Percentiles rank a stretch among this genome's conserved stretches.
These are phyloP conservation scores for Penicillium glabrum DNA, from an alignment of 2,329 filamentous ascomycete genomes.

Conservation along the genomic window DNA sequence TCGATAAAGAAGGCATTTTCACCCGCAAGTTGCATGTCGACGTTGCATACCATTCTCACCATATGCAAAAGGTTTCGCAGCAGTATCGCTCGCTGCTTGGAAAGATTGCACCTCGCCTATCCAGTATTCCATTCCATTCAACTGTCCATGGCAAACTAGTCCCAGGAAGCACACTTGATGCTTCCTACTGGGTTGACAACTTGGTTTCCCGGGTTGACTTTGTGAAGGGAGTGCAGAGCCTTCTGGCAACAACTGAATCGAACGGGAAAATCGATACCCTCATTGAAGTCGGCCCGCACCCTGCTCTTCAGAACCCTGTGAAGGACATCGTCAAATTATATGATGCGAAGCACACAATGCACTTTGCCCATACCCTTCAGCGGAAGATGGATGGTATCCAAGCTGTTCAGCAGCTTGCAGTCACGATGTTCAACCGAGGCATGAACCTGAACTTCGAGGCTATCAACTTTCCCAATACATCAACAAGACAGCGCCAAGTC, in stretches of 20 bases:
- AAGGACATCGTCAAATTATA: constrained; percentile 15
- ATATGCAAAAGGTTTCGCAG: constrained; percentile 25
- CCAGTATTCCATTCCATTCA: constrained; percentile 19
- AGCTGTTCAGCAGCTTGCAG: constrained; percentile 18
- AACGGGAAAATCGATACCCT: constrained; percentile 11
- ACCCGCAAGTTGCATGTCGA: constrained; percentile 28
- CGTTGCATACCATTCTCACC: constrained; percentile 32
- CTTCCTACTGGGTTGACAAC: constrained; percentile 23
- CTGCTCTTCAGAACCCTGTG: constrained; percentile 17
- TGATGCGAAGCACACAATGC: constrained; percentile 8
- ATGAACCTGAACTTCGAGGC: constrained; percentile 19
- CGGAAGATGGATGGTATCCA: constrained; percentile 16
- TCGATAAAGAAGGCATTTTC: constrained; percentile 24
- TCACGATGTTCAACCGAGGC: constrained; percentile 16
- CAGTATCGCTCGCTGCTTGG: constrained; percentile 19
- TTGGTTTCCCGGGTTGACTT: constrained; percentile 23
- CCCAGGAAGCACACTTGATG: constrained; percentile 11
- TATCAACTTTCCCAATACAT: constrained; percentile 18
- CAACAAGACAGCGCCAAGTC: constrained; percentile 9
- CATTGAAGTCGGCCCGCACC: constrained; percentile 23
- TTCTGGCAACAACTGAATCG: not conserved
- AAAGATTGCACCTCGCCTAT: constrained; percentile 16
- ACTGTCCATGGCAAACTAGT: constrained; percentile 19
- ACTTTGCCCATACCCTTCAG: constrained; percentile 20
- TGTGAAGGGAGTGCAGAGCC: constrained; percentile 18